Evolutionary conservation across 2,329 filamentous ascomycete genomes (phyloP), one percentile per base, ranked within the genome.

Genomic region (Aspergillus jensenii): DNA sequence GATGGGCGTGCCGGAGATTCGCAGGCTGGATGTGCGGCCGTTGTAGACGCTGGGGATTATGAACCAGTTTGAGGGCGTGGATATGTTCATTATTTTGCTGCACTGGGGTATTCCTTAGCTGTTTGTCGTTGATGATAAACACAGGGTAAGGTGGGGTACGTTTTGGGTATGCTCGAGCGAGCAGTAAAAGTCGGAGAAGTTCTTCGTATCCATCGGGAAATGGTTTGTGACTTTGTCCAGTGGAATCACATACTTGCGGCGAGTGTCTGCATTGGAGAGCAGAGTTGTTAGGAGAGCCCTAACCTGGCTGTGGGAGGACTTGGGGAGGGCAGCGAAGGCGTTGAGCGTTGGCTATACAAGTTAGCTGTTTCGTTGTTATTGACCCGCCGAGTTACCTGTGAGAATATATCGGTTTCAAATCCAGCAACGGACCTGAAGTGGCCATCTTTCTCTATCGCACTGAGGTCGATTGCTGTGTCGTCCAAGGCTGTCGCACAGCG

Each of bases 111-210:
- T 33, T 21, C 21, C 1, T 44, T 52, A 31, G 39, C 37, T 17
- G 17, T 17, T 17, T 17, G 17, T 17, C 17, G 17, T 17, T 17
- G 17, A 17, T 17, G n/a, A n/a, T n/a, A n/a, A n/a, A n/a, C n/a
- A n/a, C 21, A n/a, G 17, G n/a, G 17, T 4, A 2, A n/a, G 12
- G 9, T 8, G 23, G 23, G 23, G 15, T 54, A 64, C 62, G 15
- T 64, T 64, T 27, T 55, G 52, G 9, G 60, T 53, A 49, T 64
- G 62, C 21, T 64, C 62, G 9, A 60, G 41, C 11, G 62, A 64
- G 48, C 59, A 64, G 40, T 62, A 64, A 25, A 64, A 64, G 23
- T 64, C 60, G 11, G 60, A 59, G 11, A 60, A 64, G 31, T 64
- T 64, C 21, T 21, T 46, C 21, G 62, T 64, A 6, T 55, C 53